Evolutionary conservation across 1,139 yeast species (phyloP).

Genomic region (Taphrina communis): DNA sequence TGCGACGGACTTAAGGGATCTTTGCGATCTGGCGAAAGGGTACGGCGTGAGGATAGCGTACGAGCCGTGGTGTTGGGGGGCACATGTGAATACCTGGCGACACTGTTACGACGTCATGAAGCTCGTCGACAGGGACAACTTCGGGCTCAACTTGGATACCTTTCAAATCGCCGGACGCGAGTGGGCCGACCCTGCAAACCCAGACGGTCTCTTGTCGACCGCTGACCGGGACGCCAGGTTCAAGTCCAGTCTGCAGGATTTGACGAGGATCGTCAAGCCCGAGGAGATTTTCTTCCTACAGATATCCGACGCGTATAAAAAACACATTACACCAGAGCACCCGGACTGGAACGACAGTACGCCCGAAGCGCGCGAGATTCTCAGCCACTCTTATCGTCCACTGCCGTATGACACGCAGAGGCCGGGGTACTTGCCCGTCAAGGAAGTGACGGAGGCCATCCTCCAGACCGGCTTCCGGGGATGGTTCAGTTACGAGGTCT

Average conservation of each 20-base stretch:
- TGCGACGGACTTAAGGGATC: conserved; percentile 39
- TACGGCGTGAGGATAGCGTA: conserved; percentile 42
- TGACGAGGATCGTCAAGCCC: conserved; percentile 33
- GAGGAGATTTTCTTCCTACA: conserved; percentile 42
- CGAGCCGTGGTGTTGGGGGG: conserved; percentile 44
- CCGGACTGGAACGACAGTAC: conserved; percentile 28
- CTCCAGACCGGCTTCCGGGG: conserved; percentile 40
- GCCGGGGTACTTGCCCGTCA: conserved; percentile 41
- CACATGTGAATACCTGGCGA: conserved; percentile 42
- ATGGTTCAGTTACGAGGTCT: conserved; percentile 42
- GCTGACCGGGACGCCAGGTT: conserved; percentile 9
- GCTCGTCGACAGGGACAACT: conserved; percentile 40
- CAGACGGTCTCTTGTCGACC: conserved; percentile 22
- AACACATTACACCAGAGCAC: conserved; percentile 33
- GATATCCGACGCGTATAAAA: conserved; percentile 39
- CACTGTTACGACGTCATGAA: conserved; percentile 37
- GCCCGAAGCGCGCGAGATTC: conserved; percentile 36
- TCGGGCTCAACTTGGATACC: conserved; percentile 43
- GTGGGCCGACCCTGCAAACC: conserved; percentile 42
- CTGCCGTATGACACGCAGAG: conserved; percentile 39
- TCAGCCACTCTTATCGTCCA: conserved; percentile 40
- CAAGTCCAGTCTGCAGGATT: conserved; percentile 21
- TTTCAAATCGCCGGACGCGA: conserved; percentile 43
- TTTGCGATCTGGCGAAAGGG: conserved; percentile 35
- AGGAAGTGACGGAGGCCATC: conserved; percentile 32